Percentiles rank a stretch among this genome's conserved stretches.
phyloP scores from a whole-genome alignment of 2,329 filamentous ascomycete genomes.

The Colletotrichum theobromicola region DNA sequence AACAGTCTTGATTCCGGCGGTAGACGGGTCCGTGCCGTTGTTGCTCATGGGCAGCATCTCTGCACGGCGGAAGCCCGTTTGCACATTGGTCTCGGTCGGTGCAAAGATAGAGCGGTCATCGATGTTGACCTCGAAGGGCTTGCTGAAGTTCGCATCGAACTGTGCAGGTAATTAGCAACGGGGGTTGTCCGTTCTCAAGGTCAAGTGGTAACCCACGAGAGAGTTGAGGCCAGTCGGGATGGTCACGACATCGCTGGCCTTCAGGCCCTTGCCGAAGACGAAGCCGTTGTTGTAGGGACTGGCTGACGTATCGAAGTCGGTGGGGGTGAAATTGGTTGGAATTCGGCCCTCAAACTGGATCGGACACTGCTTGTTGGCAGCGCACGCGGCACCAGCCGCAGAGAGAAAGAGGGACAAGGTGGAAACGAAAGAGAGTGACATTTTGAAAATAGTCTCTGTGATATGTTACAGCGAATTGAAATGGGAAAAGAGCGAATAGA shows the following conservation, averaged over 20 bases:
- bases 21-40: conserved; percentile 55
- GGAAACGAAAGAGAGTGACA: neutral
- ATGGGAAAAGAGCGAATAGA: neutral
- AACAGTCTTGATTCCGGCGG: conserved; percentile 61
- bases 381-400: neutral
- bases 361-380: conserved; percentile 33
- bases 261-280: conserved; percentile 57
- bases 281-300: conserved; percentile 55
- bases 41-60: conserved; percentile 59
- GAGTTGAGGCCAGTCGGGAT: conserved; percentile 38
- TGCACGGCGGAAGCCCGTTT: conserved; percentile 65
- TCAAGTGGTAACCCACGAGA: conserved; percentile 27
- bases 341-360: conserved; percentile 53
- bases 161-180: conserved; percentile 14
- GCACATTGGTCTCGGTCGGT: conserved; percentile 49
- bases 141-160: conserved; percentile 48
- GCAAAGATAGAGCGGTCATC: conserved; percentile 64
- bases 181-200: no score
- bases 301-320: conserved; percentile 44
- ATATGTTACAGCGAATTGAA: neutral
- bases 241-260: conserved; percentile 54
- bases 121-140: conserved; percentile 59
- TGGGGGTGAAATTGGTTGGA: conserved; percentile 37
- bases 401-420: neutral
- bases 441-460: neutral